These are phyloP conservation scores for Capsicum pubescens DNA, from an alignment of 257 asterid genomes.

Conservation along the genomic window DNA sequence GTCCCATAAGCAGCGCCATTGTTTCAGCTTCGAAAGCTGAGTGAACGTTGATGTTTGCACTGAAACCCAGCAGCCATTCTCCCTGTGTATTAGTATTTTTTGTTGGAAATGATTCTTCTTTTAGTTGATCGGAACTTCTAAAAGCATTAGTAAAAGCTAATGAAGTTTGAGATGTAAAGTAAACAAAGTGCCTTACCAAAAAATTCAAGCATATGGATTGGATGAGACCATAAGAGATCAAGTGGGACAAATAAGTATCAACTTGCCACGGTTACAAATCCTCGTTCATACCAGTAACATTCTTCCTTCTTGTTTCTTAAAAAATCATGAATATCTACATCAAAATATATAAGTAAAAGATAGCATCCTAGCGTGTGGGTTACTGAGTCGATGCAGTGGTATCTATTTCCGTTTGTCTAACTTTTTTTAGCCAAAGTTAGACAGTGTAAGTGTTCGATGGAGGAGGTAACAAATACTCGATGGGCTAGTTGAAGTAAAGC, in stretches of 20 bases:
- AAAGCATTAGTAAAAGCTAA: not conserved
- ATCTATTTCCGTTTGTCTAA: not conserved
- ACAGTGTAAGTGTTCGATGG: not conserved
- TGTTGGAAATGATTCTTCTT: too few relatives aligned
- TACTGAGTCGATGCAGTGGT: not conserved
- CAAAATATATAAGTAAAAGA: not conserved
- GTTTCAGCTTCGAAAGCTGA: too few relatives aligned
- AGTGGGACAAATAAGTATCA: not conserved
- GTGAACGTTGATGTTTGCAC: too few relatives aligned
- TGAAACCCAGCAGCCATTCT: too few relatives aligned
- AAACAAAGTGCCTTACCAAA: not conserved
- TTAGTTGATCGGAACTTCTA: too few relatives aligned
- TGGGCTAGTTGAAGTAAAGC: not conserved
- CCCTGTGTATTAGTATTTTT: too few relatives aligned
- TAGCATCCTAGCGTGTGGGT: not conserved
- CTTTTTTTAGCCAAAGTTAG: not conserved
- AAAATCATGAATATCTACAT: not conserved
- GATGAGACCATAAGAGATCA: not conserved
- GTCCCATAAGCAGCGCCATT: too few relatives aligned
- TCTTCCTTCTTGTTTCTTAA: not conserved
- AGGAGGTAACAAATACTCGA: not conserved
- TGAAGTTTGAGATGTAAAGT: not conserved
- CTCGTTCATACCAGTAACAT: not conserved
- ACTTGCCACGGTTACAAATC: not conserved
- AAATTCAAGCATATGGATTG: not conserved